Evolutionary conservation across 192 early-diverging fungal genomes (phyloP).

Genomic region (Coemansia sp.): DNA sequence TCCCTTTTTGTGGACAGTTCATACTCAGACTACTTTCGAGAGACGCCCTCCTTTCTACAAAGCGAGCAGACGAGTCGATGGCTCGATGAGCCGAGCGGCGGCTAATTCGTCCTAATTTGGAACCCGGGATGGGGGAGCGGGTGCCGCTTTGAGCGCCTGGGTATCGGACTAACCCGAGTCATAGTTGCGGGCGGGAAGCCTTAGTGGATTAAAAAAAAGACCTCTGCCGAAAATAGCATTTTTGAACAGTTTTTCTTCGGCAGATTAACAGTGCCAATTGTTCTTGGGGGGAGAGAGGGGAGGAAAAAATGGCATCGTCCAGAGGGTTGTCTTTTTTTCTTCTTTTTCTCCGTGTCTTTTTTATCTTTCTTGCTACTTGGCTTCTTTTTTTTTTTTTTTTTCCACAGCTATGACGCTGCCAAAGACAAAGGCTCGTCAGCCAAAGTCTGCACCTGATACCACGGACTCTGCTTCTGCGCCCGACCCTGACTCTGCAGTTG

Average conservation of each 20-base stretch:
- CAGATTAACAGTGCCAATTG: background rate
- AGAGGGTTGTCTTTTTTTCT: background rate
- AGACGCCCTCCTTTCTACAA: background rate
- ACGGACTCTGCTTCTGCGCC: background rate
- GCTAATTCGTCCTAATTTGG: background rate
- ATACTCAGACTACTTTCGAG: background rate
- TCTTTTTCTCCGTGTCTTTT: background rate
- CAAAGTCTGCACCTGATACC: background rate
- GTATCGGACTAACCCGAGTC: background rate
- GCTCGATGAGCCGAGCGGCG: background rate
- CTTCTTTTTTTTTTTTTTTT: background rate
- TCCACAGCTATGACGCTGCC: constrained; percentile 15
- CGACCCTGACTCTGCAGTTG: background rate
- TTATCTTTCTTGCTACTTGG: background rate
- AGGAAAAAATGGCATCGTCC: too few relatives aligned
- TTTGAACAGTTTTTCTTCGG: background rate
- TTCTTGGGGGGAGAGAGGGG: too few relatives aligned
- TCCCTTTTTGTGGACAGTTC: background rate
- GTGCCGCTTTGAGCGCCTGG: background rate
- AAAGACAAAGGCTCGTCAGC: constrained; percentile 23
- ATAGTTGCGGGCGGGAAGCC: background rate
- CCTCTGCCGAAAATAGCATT: background rate
- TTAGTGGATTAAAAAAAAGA: background rate
- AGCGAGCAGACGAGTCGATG: constrained; percentile 1
- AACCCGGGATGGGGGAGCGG: background rate